A percentile compares a stretch with the other conserved stretches of the same genome.
phyloP scores from a whole-genome alignment of 2,329 filamentous ascomycete species.

The Pyrenophora seminiperda region DNA sequence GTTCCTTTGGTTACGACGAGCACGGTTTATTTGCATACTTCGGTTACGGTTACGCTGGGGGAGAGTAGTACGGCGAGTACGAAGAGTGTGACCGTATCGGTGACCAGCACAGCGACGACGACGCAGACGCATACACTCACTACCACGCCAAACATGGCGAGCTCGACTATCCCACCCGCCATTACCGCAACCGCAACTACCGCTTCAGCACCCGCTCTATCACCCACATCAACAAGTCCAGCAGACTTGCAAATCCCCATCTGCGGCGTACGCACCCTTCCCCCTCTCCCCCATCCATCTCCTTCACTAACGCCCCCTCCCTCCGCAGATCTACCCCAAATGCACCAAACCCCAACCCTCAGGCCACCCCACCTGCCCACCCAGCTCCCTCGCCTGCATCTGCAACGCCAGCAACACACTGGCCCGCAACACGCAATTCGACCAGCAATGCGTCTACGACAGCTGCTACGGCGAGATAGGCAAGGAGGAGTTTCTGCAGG shows the following conservation, averaged over 20 bases:
- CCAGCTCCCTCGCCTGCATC: constrained; percentile 20
- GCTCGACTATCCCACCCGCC: no score
- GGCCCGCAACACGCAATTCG: constrained; percentile 18
- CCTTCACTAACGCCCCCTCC: not conserved
- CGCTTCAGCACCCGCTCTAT: not conserved
- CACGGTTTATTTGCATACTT: not conserved
- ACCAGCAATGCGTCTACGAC: constrained; percentile 18
- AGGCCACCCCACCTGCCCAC: constrained; percentile 7
- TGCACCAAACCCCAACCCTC: constrained; percentile 14
- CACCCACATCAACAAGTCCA: not conserved
- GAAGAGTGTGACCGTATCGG: no score
- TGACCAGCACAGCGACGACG: no score
- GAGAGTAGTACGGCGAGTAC: no score
- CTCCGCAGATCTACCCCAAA: constrained; percentile 10
- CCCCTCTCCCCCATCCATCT: not conserved
- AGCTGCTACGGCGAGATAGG: constrained; percentile 17
- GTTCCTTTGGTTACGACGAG: not conserved
- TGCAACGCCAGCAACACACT: constrained; percentile 22
- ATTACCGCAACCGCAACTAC: not conserved
- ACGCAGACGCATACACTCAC: no score
- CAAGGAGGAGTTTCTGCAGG: constrained; percentile 15
- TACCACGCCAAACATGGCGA: not conserved
- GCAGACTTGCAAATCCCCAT: constrained; percentile 12
- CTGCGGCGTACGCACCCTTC: constrained; percentile 9
- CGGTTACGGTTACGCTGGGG: no score